Percentiles rank a stretch among this genome's conserved stretches.
Evolutionary conservation across 2,329 filamentous ascomycete genomes (phyloP).

Genomic region (Tolypocladium nubicola): DNA sequence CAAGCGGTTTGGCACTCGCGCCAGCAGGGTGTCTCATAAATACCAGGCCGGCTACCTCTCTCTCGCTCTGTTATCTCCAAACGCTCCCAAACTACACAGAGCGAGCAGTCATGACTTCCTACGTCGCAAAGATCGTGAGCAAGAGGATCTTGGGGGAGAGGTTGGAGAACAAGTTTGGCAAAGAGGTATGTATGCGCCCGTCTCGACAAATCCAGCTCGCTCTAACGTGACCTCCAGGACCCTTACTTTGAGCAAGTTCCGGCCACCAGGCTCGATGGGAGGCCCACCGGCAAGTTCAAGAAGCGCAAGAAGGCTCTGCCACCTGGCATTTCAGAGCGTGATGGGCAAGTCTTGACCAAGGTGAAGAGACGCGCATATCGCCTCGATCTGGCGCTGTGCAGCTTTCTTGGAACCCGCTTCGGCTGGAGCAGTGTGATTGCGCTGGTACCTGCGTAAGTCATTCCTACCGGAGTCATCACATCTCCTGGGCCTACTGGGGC

Average conservation of each 20-base stretch:
- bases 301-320: constrained; percentile 80
- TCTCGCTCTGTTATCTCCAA: not conserved
- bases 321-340: constrained; percentile 70
- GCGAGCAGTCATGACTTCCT: constrained; percentile 34
- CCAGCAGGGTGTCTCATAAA: constrained; percentile 6
- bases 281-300: constrained; percentile 60
- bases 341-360: constrained; percentile 71
- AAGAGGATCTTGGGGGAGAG: constrained; percentile 48
- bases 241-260: constrained; percentile 80
- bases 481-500: not conserved
- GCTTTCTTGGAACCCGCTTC: constrained; percentile 69
- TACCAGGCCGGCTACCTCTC: not conserved
- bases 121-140: constrained; percentile 42
- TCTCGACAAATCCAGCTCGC: not conserved
- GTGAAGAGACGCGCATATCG: constrained; percentile 79
- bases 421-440: constrained; percentile 86
- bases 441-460: constrained; percentile 67
- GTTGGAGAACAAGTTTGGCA: constrained; percentile 46
- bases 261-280: constrained; percentile 57
- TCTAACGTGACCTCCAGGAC: constrained; percentile 44
- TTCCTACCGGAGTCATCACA: not conserved
- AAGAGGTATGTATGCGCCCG: constrained; percentile 28
- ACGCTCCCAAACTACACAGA: not conserved
- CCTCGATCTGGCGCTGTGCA: constrained; percentile 78
- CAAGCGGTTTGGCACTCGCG: constrained; percentile 9